Conservation (phyloP, 2,329 filamentous ascomycete species). For the Nemania bipapillata region DNA sequence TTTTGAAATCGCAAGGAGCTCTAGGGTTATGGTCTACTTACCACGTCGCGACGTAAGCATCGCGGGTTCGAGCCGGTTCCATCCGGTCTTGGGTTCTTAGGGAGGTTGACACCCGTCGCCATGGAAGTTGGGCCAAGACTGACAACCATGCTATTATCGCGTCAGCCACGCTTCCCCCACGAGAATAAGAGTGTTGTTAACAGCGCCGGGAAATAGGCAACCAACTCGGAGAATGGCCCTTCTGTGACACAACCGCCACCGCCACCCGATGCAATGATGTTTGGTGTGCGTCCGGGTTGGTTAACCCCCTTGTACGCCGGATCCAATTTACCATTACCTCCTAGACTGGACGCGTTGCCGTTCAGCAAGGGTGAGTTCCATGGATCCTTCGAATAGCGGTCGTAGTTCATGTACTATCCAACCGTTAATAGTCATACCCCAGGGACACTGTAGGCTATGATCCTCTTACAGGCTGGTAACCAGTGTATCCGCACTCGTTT, state of each 20-base stretch:
- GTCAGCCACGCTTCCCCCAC: constrained; percentile 2
- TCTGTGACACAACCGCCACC: constrained; percentile 66
- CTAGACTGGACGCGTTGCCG: constrained; percentile 62
- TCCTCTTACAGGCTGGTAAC: constrained; percentile 49
- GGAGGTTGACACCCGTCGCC: constrained; percentile 46
- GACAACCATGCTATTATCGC: constrained; percentile 54
- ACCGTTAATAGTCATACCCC: constrained; percentile 12
- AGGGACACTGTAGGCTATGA: neutral
- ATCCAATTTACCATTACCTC: constrained; percentile 57
- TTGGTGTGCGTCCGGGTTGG: constrained; percentile 52
- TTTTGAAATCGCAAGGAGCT: neutral
- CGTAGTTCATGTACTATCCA: constrained; percentile 63
- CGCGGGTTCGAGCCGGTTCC: constrained; percentile 56
- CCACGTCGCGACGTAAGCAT: constrained; percentile 57
- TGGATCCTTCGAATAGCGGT: constrained; percentile 60
- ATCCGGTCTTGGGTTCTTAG: constrained; percentile 52
- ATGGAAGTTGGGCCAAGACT: constrained; percentile 55
- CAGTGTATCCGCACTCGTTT: constrained; percentile 51
- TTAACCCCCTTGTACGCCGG: constrained; percentile 44
- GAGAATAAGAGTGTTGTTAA: no score
- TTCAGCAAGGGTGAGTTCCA: constrained; percentile 64
- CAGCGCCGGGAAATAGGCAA: constrained; percentile 15
- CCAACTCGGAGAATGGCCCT: constrained; percentile 60
- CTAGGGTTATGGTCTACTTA: neutral
- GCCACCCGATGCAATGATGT: constrained; percentile 58